These are phyloP conservation scores for Stagonosporopsis cucurbitacearum DNA, from an alignment of 2,329 filamentous ascomycete species.

Conservation along the genomic window DNA sequence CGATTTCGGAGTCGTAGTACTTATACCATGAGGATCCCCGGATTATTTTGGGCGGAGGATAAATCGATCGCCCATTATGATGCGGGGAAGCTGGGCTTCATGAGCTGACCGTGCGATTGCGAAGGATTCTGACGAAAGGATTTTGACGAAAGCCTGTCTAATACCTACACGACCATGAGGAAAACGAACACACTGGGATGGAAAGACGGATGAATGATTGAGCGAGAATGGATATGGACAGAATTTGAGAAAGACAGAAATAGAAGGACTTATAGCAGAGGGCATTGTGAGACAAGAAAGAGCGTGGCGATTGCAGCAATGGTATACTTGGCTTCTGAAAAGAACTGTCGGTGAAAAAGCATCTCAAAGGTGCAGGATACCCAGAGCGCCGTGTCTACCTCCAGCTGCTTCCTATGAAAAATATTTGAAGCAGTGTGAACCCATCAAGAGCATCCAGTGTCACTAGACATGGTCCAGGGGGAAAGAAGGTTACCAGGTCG, in stretches of 20 bases:
- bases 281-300: neutral
- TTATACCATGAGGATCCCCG: slow-evolving; percentile 10
- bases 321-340: neutral
- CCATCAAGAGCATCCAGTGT: neutral
- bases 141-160: neutral
- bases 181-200: neutral
- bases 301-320: neutral
- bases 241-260: slow-evolving; percentile 10
- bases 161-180: neutral
- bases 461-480: neutral
- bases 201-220: neutral
- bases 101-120: too few relatives aligned
- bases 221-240: neutral
- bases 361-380: neutral
- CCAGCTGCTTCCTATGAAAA: neutral
- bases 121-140: neutral
- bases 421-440: neutral
- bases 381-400: neutral
- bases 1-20: slow-evolving; percentile 16
- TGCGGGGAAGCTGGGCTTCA: neutral
- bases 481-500: neutral
- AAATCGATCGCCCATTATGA: neutral
- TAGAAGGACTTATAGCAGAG: neutral
- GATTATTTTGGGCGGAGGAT: neutral
- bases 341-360: neutral